phyloP scores from a whole-genome alignment of 805 yeast genomes.

The Starmerella vitae region DNA sequence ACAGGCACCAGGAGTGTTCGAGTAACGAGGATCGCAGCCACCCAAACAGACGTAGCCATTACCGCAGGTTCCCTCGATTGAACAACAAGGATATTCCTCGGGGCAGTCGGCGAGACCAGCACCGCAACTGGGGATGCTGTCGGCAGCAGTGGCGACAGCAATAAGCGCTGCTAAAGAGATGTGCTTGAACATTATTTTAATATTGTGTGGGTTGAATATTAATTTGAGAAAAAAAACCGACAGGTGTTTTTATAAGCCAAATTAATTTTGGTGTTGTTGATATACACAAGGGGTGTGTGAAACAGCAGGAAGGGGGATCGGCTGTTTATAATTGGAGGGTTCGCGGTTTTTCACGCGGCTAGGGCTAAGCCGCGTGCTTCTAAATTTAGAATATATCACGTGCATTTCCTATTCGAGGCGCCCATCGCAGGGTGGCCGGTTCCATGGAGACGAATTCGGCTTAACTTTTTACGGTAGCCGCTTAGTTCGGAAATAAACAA shows the following conservation, averaged over 20 bases:
- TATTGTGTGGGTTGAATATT: too few relatives aligned
- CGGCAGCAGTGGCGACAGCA: slow-evolving; percentile 8
- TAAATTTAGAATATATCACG: not conserved
- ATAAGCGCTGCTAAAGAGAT: slow-evolving; percentile 2
- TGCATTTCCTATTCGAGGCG: not conserved
- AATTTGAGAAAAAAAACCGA: too few relatives aligned
- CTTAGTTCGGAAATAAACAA: too few relatives aligned
- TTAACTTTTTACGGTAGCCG: too few relatives aligned
- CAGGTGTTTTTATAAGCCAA: too few relatives aligned
- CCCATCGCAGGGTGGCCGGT: too few relatives aligned
- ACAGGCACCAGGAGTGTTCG: slow-evolving; percentile 55
- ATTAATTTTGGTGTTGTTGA: too few relatives aligned
- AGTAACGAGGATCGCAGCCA: slow-evolving; percentile 70
- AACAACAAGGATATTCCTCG: slow-evolving; percentile 69
- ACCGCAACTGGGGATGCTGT: slow-evolving; percentile 19
- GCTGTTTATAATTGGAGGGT: too few relatives aligned
- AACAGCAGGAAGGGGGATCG: not conserved
- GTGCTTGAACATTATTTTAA: too few relatives aligned
- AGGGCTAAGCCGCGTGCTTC: slow-evolving; percentile 1
- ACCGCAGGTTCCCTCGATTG: slow-evolving; percentile 69
- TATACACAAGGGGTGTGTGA: too few relatives aligned
- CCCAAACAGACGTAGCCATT: slow-evolving; percentile 67
- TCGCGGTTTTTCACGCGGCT: not conserved
- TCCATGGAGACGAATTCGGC: too few relatives aligned
- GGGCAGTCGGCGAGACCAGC: slow-evolving; percentile 43